Percentiles rank a stretch among this genome's conserved stretches.
These are phyloP conservation scores for Persicaria maculosa DNA, from an alignment of 148 eudicot species.

Conservation along the genomic window DNA sequence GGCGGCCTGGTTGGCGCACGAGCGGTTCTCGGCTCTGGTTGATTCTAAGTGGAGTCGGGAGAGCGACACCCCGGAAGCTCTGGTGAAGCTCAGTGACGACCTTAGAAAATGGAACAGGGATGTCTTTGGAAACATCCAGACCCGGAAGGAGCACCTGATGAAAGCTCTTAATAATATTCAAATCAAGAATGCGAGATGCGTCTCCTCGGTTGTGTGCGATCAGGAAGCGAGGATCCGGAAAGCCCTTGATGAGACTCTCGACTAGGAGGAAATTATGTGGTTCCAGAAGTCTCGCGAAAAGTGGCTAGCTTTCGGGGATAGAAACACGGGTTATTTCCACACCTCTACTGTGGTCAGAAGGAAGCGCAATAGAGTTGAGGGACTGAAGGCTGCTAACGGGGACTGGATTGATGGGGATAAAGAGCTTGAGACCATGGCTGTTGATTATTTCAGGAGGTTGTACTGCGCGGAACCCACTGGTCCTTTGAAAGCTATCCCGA, in stretches of 20 bases:
- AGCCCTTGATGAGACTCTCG: background rate
- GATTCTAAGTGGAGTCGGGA: background rate
- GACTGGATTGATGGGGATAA: background rate
- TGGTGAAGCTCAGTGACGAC: background rate
- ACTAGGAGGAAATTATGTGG: background rate
- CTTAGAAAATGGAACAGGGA: background rate
- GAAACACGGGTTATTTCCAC: background rate
- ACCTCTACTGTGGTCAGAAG: background rate
- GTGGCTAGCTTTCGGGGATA: background rate
- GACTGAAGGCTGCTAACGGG: background rate
- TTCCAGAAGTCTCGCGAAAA: background rate
- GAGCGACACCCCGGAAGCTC: background rate
- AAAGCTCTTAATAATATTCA: background rate
- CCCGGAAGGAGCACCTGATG: background rate
- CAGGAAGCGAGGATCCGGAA: background rate
- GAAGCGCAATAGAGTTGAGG: background rate
- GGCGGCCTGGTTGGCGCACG: background rate
- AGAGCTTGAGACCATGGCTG: background rate
- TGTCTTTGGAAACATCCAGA: background rate
- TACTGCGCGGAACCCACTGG: background rate
- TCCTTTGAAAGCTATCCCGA: background rate
- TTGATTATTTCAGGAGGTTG: too few species aligned
- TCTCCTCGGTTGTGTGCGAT: background rate
- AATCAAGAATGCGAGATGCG: background rate
- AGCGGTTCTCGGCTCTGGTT: background rate